phyloP scores from a whole-genome alignment of 1,284 basidiomycete genomes.

The Trametes polyzona region DNA sequence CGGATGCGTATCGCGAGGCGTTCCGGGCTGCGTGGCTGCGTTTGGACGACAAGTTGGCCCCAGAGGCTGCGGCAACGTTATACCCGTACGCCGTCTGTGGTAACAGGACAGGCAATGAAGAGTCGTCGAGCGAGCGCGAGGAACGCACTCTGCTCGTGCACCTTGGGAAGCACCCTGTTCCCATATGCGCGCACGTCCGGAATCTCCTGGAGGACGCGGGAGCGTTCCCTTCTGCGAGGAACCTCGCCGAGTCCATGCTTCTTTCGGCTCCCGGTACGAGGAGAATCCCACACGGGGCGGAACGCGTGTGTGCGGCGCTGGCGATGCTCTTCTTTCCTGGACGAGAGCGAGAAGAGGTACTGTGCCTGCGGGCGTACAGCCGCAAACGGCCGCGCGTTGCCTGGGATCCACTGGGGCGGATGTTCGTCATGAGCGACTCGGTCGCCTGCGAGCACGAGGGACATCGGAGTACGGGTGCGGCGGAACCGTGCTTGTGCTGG shows the following conservation, averaged over 20 bases:
- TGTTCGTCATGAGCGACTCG: constrained; percentile 12
- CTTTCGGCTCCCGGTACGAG: not conserved
- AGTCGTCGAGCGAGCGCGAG: constrained; percentile 9
- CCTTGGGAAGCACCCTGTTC: constrained; percentile 6
- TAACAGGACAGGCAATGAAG: not conserved
- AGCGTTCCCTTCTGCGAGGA: constrained; percentile 13
- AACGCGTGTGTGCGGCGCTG: constrained; percentile 9
- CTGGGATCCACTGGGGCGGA: constrained; percentile 10
- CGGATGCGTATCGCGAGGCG: constrained; percentile 10
- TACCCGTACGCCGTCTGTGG: constrained; percentile 9
- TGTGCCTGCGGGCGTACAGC: constrained; percentile 13
- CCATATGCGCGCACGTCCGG: constrained; percentile 7
- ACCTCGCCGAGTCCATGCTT: constrained; percentile 12
- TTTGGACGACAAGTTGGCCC: constrained; percentile 1
- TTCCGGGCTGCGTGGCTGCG: constrained; percentile 15
- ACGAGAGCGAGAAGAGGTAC: too few relatives aligned
- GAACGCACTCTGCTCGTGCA: too few relatives aligned
- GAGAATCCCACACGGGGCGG: not conserved
- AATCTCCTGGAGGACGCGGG: constrained; percentile 8
- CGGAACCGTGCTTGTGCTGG: constrained; percentile 16
- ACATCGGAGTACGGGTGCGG: not conserved
- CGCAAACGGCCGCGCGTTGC: constrained; percentile 2
- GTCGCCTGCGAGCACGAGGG: constrained; percentile 2
- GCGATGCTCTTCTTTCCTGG: not conserved
- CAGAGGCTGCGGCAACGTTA: not conserved